Evolutionary conservation across 805 yeast genomes (phyloP).

Genomic region (Saccharomycopsis sp.): DNA sequence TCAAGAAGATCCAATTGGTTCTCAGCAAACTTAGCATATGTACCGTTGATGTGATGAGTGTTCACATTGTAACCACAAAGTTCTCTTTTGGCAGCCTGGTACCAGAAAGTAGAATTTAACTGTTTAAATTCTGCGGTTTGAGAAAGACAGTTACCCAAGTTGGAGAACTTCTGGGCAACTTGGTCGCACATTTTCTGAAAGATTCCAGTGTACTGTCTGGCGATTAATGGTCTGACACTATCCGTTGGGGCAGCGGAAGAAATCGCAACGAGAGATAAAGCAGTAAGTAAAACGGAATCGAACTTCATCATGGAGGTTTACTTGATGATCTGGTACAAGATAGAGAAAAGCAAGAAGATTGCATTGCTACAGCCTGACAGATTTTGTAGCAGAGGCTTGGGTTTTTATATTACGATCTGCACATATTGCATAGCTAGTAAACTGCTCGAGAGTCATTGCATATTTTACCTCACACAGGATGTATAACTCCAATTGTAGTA

Average conservation of each 20-base stretch:
- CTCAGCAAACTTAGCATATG: not conserved
- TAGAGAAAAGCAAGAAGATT: too few species aligned
- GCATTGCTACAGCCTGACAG: too few species aligned
- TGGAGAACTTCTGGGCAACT: constrained; percentile 9
- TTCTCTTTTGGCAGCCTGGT: constrained; percentile 18
- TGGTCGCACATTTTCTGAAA: constrained; percentile 15
- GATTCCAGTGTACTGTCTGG: constrained; percentile 15
- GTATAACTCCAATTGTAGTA: too few species aligned
- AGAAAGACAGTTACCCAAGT: constrained; percentile 17
- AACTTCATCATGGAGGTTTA: not conserved
- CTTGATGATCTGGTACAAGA: too few species aligned
- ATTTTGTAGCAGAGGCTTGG: not conserved
- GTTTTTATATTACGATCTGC: not conserved
- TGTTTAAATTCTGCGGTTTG: constrained; percentile 11
- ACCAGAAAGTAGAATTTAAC: constrained; percentile 14
- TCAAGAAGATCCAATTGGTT: not conserved
- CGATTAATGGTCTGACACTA: not conserved
- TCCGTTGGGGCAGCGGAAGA: not conserved
- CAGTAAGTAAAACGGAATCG: not conserved
- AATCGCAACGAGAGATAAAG: not conserved
- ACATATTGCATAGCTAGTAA: not conserved
- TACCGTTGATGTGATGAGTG: not conserved
- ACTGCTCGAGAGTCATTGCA: too few species aligned
- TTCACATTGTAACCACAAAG: constrained; percentile 13
- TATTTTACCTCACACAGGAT: too few species aligned